Percentiles rank a stretch among this genome's conserved stretches.
Conservation (phyloP, 768 basidiomycete genomes). For the Aureoboletus auriporus region DNA sequence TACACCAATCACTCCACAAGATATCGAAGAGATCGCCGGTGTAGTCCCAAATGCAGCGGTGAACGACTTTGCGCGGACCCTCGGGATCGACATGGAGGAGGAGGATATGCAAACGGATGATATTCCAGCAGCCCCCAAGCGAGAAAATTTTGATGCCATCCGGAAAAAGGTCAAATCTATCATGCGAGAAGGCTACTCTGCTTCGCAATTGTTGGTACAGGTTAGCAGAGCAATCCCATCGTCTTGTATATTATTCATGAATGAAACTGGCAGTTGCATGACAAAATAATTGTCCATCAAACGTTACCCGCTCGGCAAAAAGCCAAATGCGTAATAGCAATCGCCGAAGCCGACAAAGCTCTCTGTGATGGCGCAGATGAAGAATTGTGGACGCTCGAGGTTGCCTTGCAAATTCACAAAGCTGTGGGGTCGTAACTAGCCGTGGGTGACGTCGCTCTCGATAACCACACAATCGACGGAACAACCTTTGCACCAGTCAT, state of each 20-base stretch:
- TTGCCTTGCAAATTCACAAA: conserved; percentile 76
- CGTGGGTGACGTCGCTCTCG: background rate
- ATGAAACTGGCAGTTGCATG: conserved; percentile 65
- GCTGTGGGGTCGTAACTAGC: conserved; percentile 34
- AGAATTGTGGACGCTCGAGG: conserved; percentile 90
- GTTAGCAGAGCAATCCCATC: conserved; percentile 39
- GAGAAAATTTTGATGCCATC: conserved; percentile 55
- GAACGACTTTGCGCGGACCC: conserved; percentile 56
- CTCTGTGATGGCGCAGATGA: conserved; percentile 96
- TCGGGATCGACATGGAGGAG: conserved; percentile 66
- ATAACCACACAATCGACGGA: background rate
- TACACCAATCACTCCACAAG: conserved; percentile 64
- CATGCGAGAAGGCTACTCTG: conserved; percentile 89
- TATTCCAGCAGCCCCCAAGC: conserved; percentile 18
- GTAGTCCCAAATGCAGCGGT: conserved; percentile 81
- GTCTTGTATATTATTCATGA: conserved; percentile 7
- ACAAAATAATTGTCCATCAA: conserved; percentile 80
- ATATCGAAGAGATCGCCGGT: conserved; percentile 96
- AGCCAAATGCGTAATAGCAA: conserved; percentile 69
- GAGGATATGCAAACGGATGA: conserved; percentile 52
- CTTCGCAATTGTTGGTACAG: conserved; percentile 84
- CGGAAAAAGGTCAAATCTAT: conserved; percentile 69
- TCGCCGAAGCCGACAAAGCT: conserved; percentile 96
- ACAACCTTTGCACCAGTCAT: background rate
- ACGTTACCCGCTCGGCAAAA: conserved; percentile 79